Percentiles rank a stretch among this genome's conserved stretches.
Evolutionary conservation across 2,329 filamentous ascomycete species (phyloP).

Genomic region (Escovopsis sp.): DNA sequence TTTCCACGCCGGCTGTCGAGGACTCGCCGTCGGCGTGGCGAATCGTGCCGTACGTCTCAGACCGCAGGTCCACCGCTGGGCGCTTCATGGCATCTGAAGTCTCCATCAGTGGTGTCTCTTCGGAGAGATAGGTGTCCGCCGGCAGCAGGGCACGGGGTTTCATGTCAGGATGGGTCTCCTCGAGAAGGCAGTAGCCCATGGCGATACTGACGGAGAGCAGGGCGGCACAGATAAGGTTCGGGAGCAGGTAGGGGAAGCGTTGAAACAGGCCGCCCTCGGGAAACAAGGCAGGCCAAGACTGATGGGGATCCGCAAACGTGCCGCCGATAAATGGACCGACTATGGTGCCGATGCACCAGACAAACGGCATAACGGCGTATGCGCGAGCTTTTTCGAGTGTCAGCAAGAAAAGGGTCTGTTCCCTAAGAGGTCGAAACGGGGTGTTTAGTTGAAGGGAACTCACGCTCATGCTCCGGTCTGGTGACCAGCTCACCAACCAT

Average conservation of each 20-base stretch:
- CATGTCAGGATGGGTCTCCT: slow-evolving; percentile 83
- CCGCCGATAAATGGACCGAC: slow-evolving; percentile 81
- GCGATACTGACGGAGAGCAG: slow-evolving; percentile 68
- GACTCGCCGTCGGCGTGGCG: slow-evolving; percentile 31
- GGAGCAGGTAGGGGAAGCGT: slow-evolving; percentile 72
- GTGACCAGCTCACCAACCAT: slow-evolving; percentile 84
- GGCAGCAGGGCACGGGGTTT: slow-evolving; percentile 37
- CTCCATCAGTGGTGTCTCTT: slow-evolving; percentile 60
- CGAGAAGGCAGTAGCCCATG: slow-evolving; percentile 63
- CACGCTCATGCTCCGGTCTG: slow-evolving; percentile 74
- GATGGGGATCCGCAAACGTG: slow-evolving; percentile 64
- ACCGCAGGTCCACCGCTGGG: slow-evolving; percentile 55
- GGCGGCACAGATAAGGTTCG: slow-evolving; percentile 69
- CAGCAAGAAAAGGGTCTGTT: neutral
- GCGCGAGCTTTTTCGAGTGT: slow-evolving; percentile 47
- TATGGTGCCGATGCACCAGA: slow-evolving; percentile 85
- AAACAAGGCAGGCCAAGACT: slow-evolving; percentile 59
- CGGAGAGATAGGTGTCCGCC: slow-evolving; percentile 37
- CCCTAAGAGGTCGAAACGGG: slow-evolving; percentile 4
- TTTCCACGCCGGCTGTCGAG: slow-evolving; percentile 20
- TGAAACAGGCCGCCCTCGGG: slow-evolving; percentile 55
- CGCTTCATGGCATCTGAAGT: slow-evolving; percentile 62
- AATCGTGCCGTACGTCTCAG: slow-evolving; percentile 71
- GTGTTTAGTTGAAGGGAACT: slow-evolving; percentile 20
- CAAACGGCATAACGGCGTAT: slow-evolving; percentile 86